Conservation (phyloP, 2,329 filamentous ascomycete species). For the Dactylellina leptospora region DNA sequence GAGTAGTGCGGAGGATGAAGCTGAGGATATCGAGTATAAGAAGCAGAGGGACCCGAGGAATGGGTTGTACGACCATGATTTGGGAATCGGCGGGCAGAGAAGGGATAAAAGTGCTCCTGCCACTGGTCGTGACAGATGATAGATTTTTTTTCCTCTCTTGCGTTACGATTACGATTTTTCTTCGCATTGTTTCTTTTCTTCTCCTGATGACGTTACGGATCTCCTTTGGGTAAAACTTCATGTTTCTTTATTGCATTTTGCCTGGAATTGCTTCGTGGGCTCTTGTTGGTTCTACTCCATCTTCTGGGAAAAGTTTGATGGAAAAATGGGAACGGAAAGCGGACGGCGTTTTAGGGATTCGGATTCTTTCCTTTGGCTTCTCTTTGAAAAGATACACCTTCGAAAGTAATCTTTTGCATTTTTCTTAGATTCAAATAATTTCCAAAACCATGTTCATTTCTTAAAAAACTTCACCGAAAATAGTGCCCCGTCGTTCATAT, state of each 20-base stretch:
- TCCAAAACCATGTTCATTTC: too few relatives aligned
- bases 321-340: constrained; percentile 10
- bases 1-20: constrained; percentile 61
- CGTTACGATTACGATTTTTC: not conserved
- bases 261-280: not conserved
- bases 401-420: too few relatives aligned
- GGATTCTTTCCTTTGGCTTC: not conserved
- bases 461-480: too few relatives aligned
- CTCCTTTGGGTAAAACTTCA: constrained; percentile 3
- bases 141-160: not conserved
- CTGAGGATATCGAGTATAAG: constrained; percentile 58
- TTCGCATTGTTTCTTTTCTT: not conserved
- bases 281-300: not conserved
- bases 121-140: constrained; percentile 12
- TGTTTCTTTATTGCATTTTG: constrained; percentile 4
- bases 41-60: constrained; percentile 44
- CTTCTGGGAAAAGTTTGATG: constrained; percentile 33
- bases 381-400: too few relatives aligned
- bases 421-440: too few relatives aligned
- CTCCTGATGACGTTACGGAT: not conserved
- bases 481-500: too few relatives aligned
- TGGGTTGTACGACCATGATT: constrained; percentile 33
- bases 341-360: too few relatives aligned
- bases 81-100: constrained; percentile 11
- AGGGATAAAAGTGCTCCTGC: constrained; percentile 17